Conservation (phyloP, 1,284 basidiomycete genomes). For the Butyriboletus appendiculatus region DNA sequence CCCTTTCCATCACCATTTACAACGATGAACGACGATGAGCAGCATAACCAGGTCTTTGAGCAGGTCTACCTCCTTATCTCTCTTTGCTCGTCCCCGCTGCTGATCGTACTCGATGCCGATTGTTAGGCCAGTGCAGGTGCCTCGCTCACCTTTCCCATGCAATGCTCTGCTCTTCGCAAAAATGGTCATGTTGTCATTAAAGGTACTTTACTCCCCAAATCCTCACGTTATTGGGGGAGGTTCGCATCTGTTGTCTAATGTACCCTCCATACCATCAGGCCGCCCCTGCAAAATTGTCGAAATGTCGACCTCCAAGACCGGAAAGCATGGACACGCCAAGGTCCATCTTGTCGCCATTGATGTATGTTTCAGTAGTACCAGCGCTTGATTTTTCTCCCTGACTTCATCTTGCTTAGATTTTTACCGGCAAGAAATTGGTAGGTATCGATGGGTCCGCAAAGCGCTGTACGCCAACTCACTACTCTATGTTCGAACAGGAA, state of each 20-base stretch:
- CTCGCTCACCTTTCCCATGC: slow-evolving; percentile 90
- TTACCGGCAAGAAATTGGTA: slow-evolving; percentile 91
- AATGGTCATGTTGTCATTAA: slow-evolving; percentile 99
- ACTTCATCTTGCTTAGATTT: slow-evolving; percentile 62
- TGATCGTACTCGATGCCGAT: slow-evolving; percentile 25
- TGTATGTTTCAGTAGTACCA: slow-evolving; percentile 53
- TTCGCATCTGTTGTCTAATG: slow-evolving; percentile 1
- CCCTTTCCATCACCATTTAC: slow-evolving; percentile 15
- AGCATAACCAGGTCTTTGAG: slow-evolving; percentile 93
- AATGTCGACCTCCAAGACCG: slow-evolving; percentile 99
- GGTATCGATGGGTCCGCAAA: neutral
- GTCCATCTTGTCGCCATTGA: slow-evolving; percentile 97
- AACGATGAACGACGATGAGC: slow-evolving; percentile 91
- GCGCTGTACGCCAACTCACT: neutral
- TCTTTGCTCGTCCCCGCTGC: slow-evolving; percentile 13
- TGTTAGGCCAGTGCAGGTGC: slow-evolving; percentile 75
- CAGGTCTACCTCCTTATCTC: slow-evolving; percentile 43
- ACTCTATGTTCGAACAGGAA: slow-evolving; percentile 58
- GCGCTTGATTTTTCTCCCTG: slow-evolving; percentile 11
- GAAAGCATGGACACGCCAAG: slow-evolving; percentile 99
- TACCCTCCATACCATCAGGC: slow-evolving; percentile 42
- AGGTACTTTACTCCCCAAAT: slow-evolving; percentile 41
- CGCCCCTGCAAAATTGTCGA: slow-evolving; percentile 99
- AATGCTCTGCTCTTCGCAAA: slow-evolving; percentile 96
- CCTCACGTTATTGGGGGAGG: neutral